Base-by-base conservation (phyloP, 2,329 filamentous ascomycete genomes). In the Chaetomium sp. region DNA sequence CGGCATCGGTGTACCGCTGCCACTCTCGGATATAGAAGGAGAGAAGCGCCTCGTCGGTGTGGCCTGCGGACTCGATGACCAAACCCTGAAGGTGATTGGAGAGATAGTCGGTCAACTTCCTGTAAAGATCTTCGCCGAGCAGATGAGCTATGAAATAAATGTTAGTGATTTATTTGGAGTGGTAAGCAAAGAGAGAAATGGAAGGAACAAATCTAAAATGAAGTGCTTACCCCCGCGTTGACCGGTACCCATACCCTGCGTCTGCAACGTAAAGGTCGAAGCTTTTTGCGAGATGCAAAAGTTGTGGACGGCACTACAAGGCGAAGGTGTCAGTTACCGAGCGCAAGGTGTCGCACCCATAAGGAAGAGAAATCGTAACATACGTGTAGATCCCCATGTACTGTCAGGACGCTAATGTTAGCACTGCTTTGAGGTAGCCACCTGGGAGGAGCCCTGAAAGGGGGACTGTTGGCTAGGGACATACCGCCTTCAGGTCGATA, bases 281-380 rank as follows among this genome's bases (percentile, higher is more conserved):
- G 90, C 90, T 71, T 97, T 97, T 72, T 97, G 94, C 32, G 94
- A 96, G 55, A 94, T 99, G 72, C 94, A 99, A 73, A 99, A 99
- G 76, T 99, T 96, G 76, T 99, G 94, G 49, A 99, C 94, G 59
- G 91, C 91, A 80, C 91, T 70, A 54, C 49, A 50, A 35, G 46
- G 41, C 19, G 67, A 63, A 81, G 74, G 53, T 55, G 36, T 8
- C 40, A 3, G 43, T 11, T 11, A 19, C 12, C 10, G 6, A 32
- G 43, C 52, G 52, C 4, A 19, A 34, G 44, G 40, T 3, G n/a
- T 8, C 19, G 19, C 19, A 27, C 19, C 19, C 19, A 27, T 27
- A 27, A 27, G 19, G 19, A 44, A 19, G 27, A 46, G 41, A 32
- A 43, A 27, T 33, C 54, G 9, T 9, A 45, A 71, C 74, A 63